Evolutionary conservation across 148 eudicot species (phyloP).

Genomic region (Chenopodium berlandieri): DNA sequence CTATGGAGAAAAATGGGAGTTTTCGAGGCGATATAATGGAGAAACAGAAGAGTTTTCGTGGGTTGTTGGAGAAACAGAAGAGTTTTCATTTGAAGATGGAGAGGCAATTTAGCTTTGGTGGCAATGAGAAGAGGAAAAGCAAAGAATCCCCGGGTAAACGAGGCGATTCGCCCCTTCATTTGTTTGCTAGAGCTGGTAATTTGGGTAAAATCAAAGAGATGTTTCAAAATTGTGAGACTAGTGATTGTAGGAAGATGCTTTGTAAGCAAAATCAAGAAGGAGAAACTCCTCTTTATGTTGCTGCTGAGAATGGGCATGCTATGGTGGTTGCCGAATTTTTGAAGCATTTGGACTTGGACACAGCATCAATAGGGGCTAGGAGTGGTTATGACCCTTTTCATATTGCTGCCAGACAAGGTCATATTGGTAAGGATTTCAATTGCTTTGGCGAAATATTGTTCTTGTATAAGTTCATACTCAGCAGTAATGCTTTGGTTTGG

Average conservation of each 20-base stretch:
- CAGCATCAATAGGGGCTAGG: conserved; percentile 68
- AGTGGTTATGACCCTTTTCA: conserved; percentile 91
- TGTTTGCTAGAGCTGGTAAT: conserved; percentile 84
- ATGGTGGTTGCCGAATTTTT: conserved; percentile 62
- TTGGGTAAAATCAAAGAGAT: conserved; percentile 57
- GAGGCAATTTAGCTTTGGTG: conserved; percentile 78
- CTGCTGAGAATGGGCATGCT: conserved; percentile 84
- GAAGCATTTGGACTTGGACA: conserved; percentile 69
- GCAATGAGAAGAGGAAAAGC: conserved; percentile 53
- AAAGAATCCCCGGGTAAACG: conserved; percentile 91
- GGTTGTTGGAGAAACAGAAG: conserved; percentile 66
- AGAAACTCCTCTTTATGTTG: conserved; percentile 75
- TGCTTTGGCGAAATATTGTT: conserved; percentile 4
- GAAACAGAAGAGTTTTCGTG: conserved; percentile 56
- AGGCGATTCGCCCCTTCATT: conserved; percentile 83
- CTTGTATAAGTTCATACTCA: neutral
- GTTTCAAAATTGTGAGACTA: conserved; percentile 48
- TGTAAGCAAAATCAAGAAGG: conserved; percentile 81
- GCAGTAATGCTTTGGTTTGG: neutral
- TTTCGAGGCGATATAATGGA: conserved; percentile 41
- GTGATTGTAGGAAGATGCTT: conserved; percentile 50
- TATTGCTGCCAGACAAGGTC: conserved; percentile 88
- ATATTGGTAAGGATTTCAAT: conserved; percentile 61
- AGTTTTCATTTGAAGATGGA: conserved; percentile 65
- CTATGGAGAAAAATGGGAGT: conserved; percentile 37